Conservation (phyloP, 2,329 filamentous ascomycete species). For the Lizonia empirigonia region DNA sequence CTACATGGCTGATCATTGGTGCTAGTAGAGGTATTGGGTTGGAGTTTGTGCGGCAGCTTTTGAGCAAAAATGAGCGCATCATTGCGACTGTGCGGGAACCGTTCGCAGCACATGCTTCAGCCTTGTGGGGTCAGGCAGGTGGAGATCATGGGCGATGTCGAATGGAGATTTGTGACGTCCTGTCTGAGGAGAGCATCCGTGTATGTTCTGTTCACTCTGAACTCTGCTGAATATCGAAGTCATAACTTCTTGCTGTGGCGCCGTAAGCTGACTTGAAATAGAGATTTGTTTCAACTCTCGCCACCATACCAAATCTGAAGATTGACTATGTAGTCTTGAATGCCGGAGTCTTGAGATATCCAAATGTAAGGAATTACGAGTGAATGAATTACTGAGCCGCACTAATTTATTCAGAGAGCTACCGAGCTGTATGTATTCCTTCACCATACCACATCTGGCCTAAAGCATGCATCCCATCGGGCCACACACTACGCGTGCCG, state of each 20-base stretch:
- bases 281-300: conserved; percentile 52
- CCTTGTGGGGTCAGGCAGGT: conserved; percentile 50
- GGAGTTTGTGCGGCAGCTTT: conserved; percentile 59
- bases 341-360: conserved; percentile 62
- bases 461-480: conserved; percentile 29
- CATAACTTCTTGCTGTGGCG: not conserved
- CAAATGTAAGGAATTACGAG: conserved; percentile 54
- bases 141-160: conserved; percentile 54
- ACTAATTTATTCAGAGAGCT: conserved; percentile 53
- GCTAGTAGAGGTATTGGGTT: conserved; percentile 57
- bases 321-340: conserved; percentile 63
- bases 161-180: conserved; percentile 60
- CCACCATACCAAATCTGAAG: conserved; percentile 49
- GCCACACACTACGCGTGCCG: not conserved
- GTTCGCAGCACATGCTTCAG: conserved; percentile 48
- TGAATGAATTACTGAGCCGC: conserved; percentile 17
- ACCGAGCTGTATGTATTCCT: conserved; percentile 54
- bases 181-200: conserved; percentile 58
- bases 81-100: conserved; percentile 58
- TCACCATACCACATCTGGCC: conserved; percentile 27
- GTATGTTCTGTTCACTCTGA: conserved; percentile 24
- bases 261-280: conserved; percentile 26
- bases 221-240: not conserved
- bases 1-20: conserved; percentile 55
- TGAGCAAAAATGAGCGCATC: conserved; percentile 55